These are phyloP conservation scores for Kodamaea kaohsiungensis DNA, from an alignment of 805 yeast genomes.

Conservation along the genomic window DNA sequence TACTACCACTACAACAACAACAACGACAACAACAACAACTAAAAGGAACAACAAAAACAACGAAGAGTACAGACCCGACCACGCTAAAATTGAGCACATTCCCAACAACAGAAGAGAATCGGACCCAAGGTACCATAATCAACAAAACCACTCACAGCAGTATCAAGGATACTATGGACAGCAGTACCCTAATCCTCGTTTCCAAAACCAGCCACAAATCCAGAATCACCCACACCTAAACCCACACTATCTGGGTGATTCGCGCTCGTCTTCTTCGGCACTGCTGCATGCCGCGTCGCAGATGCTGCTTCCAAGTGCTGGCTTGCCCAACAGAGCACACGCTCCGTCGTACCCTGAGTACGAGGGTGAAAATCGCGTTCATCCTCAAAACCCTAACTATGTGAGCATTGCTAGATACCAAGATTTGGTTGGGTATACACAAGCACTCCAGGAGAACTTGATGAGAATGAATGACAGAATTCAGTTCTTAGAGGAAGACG, in stretches of 20 bases:
- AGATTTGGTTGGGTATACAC: constrained; percentile 36
- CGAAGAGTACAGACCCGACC: background rate
- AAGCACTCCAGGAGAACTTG: constrained; percentile 30
- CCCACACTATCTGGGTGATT: background rate
- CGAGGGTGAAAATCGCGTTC: background rate
- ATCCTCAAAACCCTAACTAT: constrained; percentile 11
- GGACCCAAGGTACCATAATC: background rate
- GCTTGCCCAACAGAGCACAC: background rate
- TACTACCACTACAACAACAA: constrained; percentile 17
- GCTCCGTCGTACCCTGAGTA: background rate
- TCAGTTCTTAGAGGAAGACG: constrained; percentile 27
- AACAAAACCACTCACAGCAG: background rate
- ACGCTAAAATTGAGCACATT: background rate
- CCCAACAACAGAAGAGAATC: background rate
- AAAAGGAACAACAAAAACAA: background rate
- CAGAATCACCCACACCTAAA: no score
- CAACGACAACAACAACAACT: constrained; percentile 17
- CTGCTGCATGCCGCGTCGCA: background rate
- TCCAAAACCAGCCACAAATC: background rate
- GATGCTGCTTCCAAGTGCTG: background rate
- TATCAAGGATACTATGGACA: background rate
- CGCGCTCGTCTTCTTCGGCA: background rate
- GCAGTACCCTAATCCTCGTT: background rate
- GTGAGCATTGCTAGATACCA: constrained; percentile 33
- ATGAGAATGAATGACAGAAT: constrained; percentile 27